Evolutionary conservation across 2,329 filamentous ascomycete species (phyloP).

Genomic region (Leptographium procerum): DNA sequence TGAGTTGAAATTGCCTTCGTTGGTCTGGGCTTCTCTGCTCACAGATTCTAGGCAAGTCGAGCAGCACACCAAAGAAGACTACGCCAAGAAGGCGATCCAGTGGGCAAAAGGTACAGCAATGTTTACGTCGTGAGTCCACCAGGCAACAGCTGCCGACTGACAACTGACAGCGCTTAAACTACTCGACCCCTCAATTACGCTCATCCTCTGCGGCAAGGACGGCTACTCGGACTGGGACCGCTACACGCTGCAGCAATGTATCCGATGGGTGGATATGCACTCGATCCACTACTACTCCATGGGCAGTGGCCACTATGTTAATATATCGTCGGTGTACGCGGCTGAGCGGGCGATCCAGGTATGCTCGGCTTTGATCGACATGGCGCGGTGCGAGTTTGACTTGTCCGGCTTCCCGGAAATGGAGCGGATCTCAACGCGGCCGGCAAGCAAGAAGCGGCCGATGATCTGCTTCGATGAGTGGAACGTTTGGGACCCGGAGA

Average conservation of each 20-base stretch:
- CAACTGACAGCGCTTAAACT: constrained; percentile 43
- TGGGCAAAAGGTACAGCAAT: constrained; percentile 56
- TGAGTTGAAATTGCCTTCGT: background rate
- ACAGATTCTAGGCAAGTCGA: constrained; percentile 40
- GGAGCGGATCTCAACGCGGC: constrained; percentile 21
- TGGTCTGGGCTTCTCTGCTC: constrained; percentile 17
- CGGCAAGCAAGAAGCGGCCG: constrained; percentile 15
- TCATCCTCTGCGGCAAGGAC: constrained; percentile 66
- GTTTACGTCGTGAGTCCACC: no score
- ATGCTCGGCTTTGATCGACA: constrained; percentile 55
- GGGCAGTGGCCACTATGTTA: constrained; percentile 21
- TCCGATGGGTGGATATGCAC: constrained; percentile 62
- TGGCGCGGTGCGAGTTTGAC: constrained; percentile 36
- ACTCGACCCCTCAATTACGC: constrained; percentile 54
- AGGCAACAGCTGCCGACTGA: background rate
- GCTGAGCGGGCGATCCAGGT: constrained; percentile 68
- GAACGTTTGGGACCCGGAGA: constrained; percentile 70
- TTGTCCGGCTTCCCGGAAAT: constrained; percentile 31
- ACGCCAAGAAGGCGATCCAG: constrained; percentile 56
- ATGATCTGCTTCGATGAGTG: constrained; percentile 77
- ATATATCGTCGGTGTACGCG: constrained; percentile 18
- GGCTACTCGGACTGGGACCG: constrained; percentile 62
- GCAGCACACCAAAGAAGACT: constrained; percentile 58
- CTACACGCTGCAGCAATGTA: constrained; percentile 59
- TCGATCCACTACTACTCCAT: constrained; percentile 71